Evolutionary conservation across 108 stramenopile genomes (phyloP), one percentile per base, ranked within the genome.

Genomic region (Nitzschia sp.): DNA sequence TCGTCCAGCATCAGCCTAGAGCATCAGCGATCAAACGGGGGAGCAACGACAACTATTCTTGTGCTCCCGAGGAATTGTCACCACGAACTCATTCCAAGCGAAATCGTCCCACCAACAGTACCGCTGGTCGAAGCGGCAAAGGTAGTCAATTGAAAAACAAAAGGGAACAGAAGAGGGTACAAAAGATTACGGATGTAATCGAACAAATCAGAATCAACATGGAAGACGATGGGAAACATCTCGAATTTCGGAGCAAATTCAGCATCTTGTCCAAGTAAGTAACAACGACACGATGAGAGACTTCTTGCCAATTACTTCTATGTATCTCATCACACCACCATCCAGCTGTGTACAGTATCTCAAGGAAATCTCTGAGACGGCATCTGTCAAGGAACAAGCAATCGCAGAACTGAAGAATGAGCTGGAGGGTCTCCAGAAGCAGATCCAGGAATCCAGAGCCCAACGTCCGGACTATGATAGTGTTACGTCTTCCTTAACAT

Each of bases 241-340:
- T 86, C 39, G 89, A 88, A 67, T 71, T 86, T 65, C 84, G 86
- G 70, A 90, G 89, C 72, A 93, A 93, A 65, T 88, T 86, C 70
- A 84, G 90, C 52, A 90, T 84, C 22, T 69, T 93, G 57, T 87
- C 85, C 11, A 81, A 84, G 92, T 89, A 78, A 84, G 87, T 87
- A 12, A 7, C 65, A 6, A 5, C 22, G 5, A 3, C 29, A 3
- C 29, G 29, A 34, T 5, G 29, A n/a, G 12, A 56, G 5, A 20
- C 1, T 48, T 6, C 2, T 48, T 17, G 46, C 3, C 14, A 17
- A 1, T 1, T 48, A 15, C 3, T 48, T 48, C 9, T 43, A 43
- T 43, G 43, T 43, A 43, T 43, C 43, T 10, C 43, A n/a, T 43
- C 43, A 43, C 43, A 43, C 43, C 12, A 43, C 12, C 29, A 34